Percentiles rank a stretch among this genome's conserved stretches.
phyloP scores from a whole-genome alignment of 768 basidiomycete species.

The Kwoniella sp. region DNA sequence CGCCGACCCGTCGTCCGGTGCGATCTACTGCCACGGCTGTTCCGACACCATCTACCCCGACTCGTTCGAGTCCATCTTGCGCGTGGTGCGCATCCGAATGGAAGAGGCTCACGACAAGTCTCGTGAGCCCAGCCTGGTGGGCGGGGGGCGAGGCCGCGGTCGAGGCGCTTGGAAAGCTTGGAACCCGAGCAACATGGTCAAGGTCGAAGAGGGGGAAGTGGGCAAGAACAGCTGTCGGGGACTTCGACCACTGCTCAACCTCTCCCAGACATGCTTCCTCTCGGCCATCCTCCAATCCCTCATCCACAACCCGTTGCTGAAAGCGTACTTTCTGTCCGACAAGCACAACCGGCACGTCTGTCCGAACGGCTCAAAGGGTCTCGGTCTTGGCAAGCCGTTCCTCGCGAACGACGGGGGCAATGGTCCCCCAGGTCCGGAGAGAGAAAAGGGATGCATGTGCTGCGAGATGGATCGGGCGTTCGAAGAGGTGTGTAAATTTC shows the following conservation, averaged over 20 bases:
- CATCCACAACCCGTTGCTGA: conserved; percentile 79
- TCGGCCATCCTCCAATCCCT: conserved; percentile 87
- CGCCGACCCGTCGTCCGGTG: conserved; percentile 69
- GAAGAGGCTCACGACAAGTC: conserved; percentile 34
- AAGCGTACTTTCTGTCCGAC: conserved; percentile 85
- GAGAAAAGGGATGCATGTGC: conserved; percentile 61
- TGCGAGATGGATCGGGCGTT: conserved; percentile 82
- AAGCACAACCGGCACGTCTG: conserved; percentile 64
- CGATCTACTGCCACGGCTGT: conserved; percentile 68
- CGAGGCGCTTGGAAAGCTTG: conserved; percentile 58
- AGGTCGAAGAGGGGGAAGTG: conserved; percentile 53
- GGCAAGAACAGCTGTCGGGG: conserved; percentile 69
- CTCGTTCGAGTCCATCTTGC: conserved; percentile 53
- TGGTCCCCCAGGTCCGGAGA: conserved; percentile 12
- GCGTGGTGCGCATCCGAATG: conserved; percentile 5
- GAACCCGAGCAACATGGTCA: conserved; percentile 50
- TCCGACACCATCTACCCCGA: conserved; percentile 68
- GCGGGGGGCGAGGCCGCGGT: conserved; percentile 51
- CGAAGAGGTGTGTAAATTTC: conserved; percentile 41
- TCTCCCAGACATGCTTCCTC: conserved; percentile 90
- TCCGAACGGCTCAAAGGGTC: conserved; percentile 20
- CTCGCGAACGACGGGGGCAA: conserved; percentile 55
- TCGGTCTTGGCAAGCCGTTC: conserved; percentile 25
- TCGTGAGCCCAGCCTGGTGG: conserved; percentile 15
- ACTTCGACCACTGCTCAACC: conserved; percentile 77